Percentiles rank a stretch among this genome's conserved stretches.
These are phyloP conservation scores for Primulina tabacum DNA, from an alignment of 257 asterid genomes.

Conservation along the genomic window DNA sequence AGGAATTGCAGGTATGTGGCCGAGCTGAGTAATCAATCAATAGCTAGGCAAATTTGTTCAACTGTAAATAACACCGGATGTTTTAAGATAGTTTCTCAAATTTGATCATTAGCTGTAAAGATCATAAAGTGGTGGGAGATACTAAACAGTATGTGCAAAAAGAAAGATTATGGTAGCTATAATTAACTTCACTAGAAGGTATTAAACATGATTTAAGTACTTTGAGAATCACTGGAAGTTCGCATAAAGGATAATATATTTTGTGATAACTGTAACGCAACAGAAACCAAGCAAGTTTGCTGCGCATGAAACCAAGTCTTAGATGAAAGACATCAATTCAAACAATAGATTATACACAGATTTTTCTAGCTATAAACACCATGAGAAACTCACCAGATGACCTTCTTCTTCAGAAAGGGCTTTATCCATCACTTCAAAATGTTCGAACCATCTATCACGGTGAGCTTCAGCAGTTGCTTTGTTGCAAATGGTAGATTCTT, in stretches of 20 bases:
- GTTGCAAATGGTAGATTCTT: constrained; percentile 24
- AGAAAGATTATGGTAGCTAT: neutral
- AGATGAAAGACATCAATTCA: neutral
- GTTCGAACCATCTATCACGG: constrained; percentile 56
- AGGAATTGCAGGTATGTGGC: neutral
- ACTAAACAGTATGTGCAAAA: neutral
- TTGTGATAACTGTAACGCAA: neutral
- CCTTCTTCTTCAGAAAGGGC: constrained; percentile 80
- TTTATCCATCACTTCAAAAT: constrained; percentile 71
- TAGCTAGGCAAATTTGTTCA: neutral
- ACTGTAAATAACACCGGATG: too few relatives aligned
- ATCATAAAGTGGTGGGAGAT: neutral
- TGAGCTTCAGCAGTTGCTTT: constrained; percentile 53
- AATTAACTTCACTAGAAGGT: neutral
- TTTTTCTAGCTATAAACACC: neutral
- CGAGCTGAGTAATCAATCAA: neutral
- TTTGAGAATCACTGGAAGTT: neutral
- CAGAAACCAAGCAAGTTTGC: neutral
- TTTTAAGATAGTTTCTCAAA: neutral
- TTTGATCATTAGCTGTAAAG: neutral
- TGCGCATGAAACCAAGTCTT: neutral
- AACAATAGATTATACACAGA: neutral
- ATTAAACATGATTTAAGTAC: too few relatives aligned
- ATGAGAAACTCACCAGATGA: constrained; percentile 53
- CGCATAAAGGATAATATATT: neutral